phyloP scores from a whole-genome alignment of 192 early-diverging fungal genomes.

The Podila epicladia region DNA sequence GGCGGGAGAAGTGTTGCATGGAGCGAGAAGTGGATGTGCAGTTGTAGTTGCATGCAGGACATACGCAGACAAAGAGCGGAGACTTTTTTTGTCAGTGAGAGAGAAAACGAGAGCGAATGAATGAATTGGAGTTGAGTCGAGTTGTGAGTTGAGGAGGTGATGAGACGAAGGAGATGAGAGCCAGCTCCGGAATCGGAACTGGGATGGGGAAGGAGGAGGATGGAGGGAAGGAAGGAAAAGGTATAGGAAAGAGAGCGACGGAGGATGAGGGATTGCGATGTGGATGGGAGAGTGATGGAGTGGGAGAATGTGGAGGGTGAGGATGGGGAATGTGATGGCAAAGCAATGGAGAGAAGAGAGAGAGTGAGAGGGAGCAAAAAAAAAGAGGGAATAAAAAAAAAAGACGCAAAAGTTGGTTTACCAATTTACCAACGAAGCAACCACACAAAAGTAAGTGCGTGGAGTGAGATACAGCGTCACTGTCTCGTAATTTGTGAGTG shows the following conservation, averaged over 20 bases:
- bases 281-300: background rate
- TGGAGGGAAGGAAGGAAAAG: background rate
- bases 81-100: slow-evolving; percentile 1
- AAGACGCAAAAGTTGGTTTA: background rate
- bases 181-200: background rate
- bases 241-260: background rate
- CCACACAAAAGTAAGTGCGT: too few relatives aligned
- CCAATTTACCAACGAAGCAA: too few relatives aligned
- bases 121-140: background rate
- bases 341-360: background rate
- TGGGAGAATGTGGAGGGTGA: background rate
- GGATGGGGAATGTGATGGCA: background rate
- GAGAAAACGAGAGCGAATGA: background rate
- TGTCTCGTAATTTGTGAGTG: too few relatives aligned
- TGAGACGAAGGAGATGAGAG: background rate
- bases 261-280: background rate
- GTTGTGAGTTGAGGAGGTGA: background rate
- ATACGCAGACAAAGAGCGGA: background rate
- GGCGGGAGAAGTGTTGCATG: background rate
- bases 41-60: background rate
- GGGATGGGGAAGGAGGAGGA: background rate
- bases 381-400: background rate
- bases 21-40: background rate
- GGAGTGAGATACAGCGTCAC: too few relatives aligned
- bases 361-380: too few relatives aligned